Evolutionary conservation across 331 rosid species (phyloP).

Genomic region (Phaseolus coccineus): DNA sequence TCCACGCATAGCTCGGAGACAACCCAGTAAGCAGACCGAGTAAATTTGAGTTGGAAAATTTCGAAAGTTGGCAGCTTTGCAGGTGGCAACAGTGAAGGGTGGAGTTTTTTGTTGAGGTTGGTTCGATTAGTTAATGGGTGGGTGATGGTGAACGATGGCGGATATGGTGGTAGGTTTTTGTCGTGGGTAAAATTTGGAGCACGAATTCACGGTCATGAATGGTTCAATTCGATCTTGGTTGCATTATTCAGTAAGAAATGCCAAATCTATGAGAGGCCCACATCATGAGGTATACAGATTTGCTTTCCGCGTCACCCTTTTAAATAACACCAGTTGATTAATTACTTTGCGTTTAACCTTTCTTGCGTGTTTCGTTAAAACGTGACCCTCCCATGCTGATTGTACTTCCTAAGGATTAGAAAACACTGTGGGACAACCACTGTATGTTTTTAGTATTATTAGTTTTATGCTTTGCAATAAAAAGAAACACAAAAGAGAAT

Average conservation of each 20-base stretch:
- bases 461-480: too few relatives aligned
- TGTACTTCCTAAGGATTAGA: neutral
- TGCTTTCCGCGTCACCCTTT: constrained; percentile 16
- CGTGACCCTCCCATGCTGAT: too few relatives aligned
- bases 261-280: constrained; percentile 24
- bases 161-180: neutral
- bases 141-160: neutral
- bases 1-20: constrained; percentile 58
- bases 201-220: constrained; percentile 15
- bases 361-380: too few relatives aligned
- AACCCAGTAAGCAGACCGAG: constrained; percentile 35
- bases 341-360: neutral
- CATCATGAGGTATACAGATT: neutral
- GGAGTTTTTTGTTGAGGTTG: neutral
- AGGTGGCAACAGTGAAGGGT: neutral
- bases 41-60: constrained; percentile 35
- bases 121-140: constrained; percentile 10
- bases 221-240: constrained; percentile 1
- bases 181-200: constrained; percentile 14
- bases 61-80: constrained; percentile 34
- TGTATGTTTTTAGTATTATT: neutral
- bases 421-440: neutral
- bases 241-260: neutral
- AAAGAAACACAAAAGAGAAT: neutral
- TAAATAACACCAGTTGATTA: neutral